Percentiles rank a stretch among this genome's conserved stretches.
phyloP scores from a whole-genome alignment of 352 stramenopile species.

The Phytophthora boehmeriae region DNA sequence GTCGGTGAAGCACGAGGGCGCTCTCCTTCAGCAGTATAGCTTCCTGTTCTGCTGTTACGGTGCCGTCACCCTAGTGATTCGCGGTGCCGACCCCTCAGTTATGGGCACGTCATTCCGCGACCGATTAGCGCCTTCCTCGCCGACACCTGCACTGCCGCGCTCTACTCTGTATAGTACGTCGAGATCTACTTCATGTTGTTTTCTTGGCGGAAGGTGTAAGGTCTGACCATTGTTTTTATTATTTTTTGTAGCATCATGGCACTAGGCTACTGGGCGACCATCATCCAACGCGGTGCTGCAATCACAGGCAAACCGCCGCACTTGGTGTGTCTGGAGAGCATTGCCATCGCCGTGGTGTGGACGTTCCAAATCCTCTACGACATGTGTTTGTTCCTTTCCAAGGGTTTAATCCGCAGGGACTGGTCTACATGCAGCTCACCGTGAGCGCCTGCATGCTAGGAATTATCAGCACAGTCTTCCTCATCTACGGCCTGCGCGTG shows the following conservation, averaged over 20 bases:
- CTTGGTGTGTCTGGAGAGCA: constrained; percentile 39
- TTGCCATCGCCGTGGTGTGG: constrained; percentile 45
- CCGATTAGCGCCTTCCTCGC: constrained; percentile 45
- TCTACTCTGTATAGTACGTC: constrained; percentile 62
- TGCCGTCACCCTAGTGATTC: constrained; percentile 48
- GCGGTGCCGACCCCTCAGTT: constrained; percentile 47
- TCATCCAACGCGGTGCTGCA: constrained; percentile 45
- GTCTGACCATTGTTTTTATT: constrained; percentile 13
- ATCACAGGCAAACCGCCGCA: constrained; percentile 37
- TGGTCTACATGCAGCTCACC: constrained; percentile 48
- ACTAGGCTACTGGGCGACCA: constrained; percentile 51
- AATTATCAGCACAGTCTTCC: constrained; percentile 49
- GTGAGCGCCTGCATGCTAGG: constrained; percentile 46
- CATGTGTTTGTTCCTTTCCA: constrained; percentile 47
- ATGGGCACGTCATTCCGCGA: constrained; percentile 45
- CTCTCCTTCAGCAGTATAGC: constrained; percentile 48
- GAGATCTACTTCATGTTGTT: background rate
- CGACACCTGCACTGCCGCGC: constrained; percentile 50
- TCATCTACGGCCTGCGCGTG: constrained; percentile 50
- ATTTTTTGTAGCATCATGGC: constrained; percentile 43
- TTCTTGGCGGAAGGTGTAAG: background rate
- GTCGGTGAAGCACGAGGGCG: constrained; percentile 40
- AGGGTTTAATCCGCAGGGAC: constrained; percentile 46
- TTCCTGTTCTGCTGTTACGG: constrained; percentile 54
- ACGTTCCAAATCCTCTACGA: constrained; percentile 50